phyloP scores from a whole-genome alignment of 1,284 basidiomycete species.

The Lignosus rhinocerotis region DNA sequence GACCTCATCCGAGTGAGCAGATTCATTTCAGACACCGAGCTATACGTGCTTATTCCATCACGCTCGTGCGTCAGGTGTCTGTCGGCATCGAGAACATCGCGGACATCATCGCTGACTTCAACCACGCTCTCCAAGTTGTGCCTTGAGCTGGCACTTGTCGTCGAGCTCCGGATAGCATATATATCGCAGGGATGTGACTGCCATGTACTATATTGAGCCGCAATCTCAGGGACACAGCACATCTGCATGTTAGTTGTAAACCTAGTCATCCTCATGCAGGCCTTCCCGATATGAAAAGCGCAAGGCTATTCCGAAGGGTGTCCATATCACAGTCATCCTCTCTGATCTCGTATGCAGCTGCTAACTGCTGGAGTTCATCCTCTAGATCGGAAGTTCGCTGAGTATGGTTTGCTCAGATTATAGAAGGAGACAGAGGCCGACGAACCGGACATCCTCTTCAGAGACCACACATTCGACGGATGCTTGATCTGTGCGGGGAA shows the following conservation, averaged over 20 bases:
- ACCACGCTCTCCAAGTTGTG: conserved; percentile 51
- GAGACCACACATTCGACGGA: conserved; percentile 3
- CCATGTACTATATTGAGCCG: too few species aligned
- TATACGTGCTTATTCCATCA: conserved; percentile 2
- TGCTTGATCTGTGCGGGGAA: conserved; percentile 4
- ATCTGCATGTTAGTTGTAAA: too few species aligned
- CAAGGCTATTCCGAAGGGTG: neutral
- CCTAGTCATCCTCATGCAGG: neutral
- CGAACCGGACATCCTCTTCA: conserved; percentile 4
- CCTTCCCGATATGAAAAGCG: neutral
- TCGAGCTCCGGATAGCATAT: neutral
- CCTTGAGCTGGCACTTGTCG: conserved; percentile 1
- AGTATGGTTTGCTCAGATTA: too few species aligned
- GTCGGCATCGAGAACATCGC: conserved; percentile 84
- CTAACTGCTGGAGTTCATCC: neutral
- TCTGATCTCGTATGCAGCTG: conserved; percentile 3
- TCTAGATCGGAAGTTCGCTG: neutral
- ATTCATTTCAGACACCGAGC: neutral
- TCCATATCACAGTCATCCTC: neutral
- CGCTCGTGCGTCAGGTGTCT: conserved; percentile 41
- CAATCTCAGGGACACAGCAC: too few species aligned
- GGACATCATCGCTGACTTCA: conserved; percentile 87
- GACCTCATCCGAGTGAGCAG: conserved; percentile 74
- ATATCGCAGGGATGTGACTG: too few species aligned
- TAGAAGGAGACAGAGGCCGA: neutral